Base-by-base conservation (phyloP, 345 rosid genomes). In the Eucalyptus tenuipes region DNA sequence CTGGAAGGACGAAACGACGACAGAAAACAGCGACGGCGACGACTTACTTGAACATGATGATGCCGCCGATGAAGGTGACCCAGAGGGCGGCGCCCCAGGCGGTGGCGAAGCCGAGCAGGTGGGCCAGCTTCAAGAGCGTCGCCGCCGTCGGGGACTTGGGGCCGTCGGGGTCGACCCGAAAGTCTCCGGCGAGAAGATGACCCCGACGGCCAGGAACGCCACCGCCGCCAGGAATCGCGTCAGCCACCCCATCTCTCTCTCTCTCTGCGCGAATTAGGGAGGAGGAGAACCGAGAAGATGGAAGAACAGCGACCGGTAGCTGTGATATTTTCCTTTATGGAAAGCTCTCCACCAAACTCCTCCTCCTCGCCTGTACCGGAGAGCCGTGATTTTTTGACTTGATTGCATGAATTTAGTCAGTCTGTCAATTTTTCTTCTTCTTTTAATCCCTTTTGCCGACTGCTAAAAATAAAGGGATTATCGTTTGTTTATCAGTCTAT, bases 1-100 rank as follows among this genome's bases (percentile, higher is more conserved):
- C 8, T 2, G 84, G 84, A 37, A 47, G 52, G 29, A 20, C 27
- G 37, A 86, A 20, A 59, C 29, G 66, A 45, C 16, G 4, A 88
- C 22, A 6, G 4, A 20, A 47, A 52, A 52, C 25, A 0, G 57
- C 57, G 0, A 52, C 87, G 6, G 29, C 29, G 13, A 55, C 61
- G 61, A 55, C 87, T 79, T 90, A 98, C 99, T 96, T 98, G 96
- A 98, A 96, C 99, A 98, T 96, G 93, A 98, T 95, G 97, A 97
- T 96, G 90, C 99, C 99, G 45, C 99, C 99, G 93, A 98, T 97
- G 94, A 96, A 98, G 87, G 99, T 98, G 93, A 95, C 99, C 99
- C 99, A 98, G 33, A 95, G 97, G 88, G 98, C 96, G 61, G 98
- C 92, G 14, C 99, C 99, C 95, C 97, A 98, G 64, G 99, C 97